Base-by-base conservation (phyloP, 768 basidiomycete genomes). In the Suillus plorans region DNA sequence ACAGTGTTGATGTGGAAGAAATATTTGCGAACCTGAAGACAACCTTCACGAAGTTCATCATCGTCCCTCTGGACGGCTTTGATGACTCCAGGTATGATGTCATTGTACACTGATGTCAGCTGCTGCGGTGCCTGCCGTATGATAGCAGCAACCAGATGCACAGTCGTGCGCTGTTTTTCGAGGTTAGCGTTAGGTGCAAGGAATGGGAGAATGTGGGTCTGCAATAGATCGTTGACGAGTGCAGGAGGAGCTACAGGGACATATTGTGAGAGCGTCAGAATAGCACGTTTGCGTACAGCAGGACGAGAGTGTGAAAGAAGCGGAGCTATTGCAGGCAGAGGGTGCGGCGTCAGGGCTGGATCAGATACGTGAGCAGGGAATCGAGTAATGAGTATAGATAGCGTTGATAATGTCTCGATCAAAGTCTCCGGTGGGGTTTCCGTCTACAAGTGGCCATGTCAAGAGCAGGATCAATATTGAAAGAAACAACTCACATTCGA, bases 261-360 rank as follows among this genome's bases (percentile, higher is more conserved):
- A 73, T 95, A 91, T 68, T 94, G 92, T 0, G 94, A 91, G 49
- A 95, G 76, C 0, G 95, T 93, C 44, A 88, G 81, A 64, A 98
- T 95, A 3, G 94, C 92, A 60, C 95, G 90, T 80, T 99, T 99
- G 60, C 96, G 88, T 61, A 99, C 92, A 0, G 94, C 94, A 12
- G 91, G 86, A 5, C 95, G 89, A 9, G 83, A 72, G 77, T 91
- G 92, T n/a, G 81, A 83, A 55, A 94, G 84, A 37, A 92, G 83
- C 44, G 86, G 92, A 1, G 86, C 89, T 62, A 91, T 84, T 22
- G 89, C 87, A 6, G 78, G 73, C 5, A 95, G 78, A 39, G 94
- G 89, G 55, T 84, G 84, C 18, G 88, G 84, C 56, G 79, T 73
- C 61, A 89, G 76, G 45, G 78, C 76, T 31, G 85, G 78, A 63